phyloP scores from a whole-genome alignment of 352 stramenopile species.

The Pythium folliculosum region DNA sequence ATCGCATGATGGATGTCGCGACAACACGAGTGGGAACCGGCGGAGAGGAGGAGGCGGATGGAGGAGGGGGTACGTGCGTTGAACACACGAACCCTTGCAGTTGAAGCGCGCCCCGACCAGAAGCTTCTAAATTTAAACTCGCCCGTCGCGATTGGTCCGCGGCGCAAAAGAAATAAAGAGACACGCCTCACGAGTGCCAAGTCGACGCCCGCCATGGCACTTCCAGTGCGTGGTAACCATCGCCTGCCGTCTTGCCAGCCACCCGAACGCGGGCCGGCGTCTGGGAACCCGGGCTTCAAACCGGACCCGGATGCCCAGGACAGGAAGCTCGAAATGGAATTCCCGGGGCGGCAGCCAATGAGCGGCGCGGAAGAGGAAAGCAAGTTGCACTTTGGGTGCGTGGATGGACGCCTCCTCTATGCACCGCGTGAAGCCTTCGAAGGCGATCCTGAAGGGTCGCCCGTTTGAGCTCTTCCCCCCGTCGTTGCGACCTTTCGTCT shows the following conservation, averaged over 20 bases:
- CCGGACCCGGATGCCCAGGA: too few relatives aligned
- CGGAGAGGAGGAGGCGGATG: too few relatives aligned
- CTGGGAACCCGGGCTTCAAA: too few relatives aligned
- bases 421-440: background rate
- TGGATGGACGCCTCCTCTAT: constrained; percentile 5
- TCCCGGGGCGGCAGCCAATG: background rate
- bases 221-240: too few relatives aligned
- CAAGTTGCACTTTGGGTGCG: background rate
- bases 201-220: too few relatives aligned
- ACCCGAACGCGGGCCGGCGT: background rate
- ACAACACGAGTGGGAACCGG: background rate
- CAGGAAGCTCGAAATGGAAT: background rate
- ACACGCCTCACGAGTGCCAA: too few relatives aligned
- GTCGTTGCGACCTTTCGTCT: constrained; percentile 1
- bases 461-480: background rate
- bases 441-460: constrained; percentile 1
- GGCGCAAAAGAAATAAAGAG: background rate
- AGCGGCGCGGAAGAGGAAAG: background rate
- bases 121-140: constrained; percentile 24
- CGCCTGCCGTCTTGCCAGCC: background rate
- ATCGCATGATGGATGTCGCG: background rate
- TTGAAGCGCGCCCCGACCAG: constrained; percentile 10
- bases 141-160: constrained; percentile 4
- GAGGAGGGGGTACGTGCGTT: constrained; percentile 20
- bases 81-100: constrained; percentile 5